Evolutionary conservation across 1,139 yeast species (phyloP), one percentile per base, ranked within the genome.

Genomic region (Candida tetrigidarum): DNA sequence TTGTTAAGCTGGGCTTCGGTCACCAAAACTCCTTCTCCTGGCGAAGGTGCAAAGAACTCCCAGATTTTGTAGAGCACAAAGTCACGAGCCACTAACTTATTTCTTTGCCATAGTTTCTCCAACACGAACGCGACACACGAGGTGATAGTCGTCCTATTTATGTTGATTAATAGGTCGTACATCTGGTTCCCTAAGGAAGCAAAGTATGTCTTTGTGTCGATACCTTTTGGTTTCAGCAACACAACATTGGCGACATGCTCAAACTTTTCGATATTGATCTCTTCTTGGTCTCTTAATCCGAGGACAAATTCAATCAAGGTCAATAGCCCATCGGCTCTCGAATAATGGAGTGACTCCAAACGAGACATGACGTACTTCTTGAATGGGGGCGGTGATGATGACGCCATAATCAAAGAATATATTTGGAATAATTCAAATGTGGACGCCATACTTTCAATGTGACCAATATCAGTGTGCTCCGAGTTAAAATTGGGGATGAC

Each of bases 201-300:
- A 50, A 82, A 84, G 58, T 88, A 90, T 0, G 62, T 72, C 0
- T 60, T 62, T 1, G 82, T 69, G 1, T 72, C 48, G 10, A 84
- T 56, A 1, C 63, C 56, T 46, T 67, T 68, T 0, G 97, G 96
- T 52, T 83, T 83, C 32, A 82, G 67, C 36, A 86, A 62, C 10
- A 89, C 63, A 2, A 88, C 75, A 40, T 74, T 76, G 15, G 87
- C 80, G 1, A 88, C 86, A 49, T 83, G 78, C 20, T 83, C 83
- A 43, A 89, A 72, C 53, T 83, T 86, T 32, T 81, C 83, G 18
- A 83, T 63, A 48, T 83, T 82, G 6, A 90, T 67, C 23, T 84
- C 83, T 43, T 86, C 95, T 45, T 76, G 76, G 37, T 89, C 96
- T 49, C 96, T 69, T 30, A 87, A 67, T 0, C 96, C 96, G 12